Evolutionary conservation across 768 basidiomycete genomes (phyloP), one percentile per base, ranked within the genome.

Genomic region (Botryobasidium botryosum): DNA sequence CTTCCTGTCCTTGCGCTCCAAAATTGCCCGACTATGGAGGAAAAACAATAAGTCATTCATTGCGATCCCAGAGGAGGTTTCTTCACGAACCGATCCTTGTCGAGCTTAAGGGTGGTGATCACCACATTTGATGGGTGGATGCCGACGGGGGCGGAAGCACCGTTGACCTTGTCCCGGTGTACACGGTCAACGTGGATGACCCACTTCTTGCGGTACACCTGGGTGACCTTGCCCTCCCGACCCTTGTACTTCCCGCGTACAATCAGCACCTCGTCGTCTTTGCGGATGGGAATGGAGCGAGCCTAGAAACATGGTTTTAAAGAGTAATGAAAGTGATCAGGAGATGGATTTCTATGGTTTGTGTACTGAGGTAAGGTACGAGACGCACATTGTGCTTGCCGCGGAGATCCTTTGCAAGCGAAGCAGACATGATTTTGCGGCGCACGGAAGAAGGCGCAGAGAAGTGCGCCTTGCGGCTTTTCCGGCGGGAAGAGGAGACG

Each of bases 161-260:
- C 92, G 61, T 92, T 94, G 53, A 87, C 86, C 67, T 96, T 96
- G 71, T 99, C 92, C 54, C 88, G 77, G 64, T 83, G 79, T 45
- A 99, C 88, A 61, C 92, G 86, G 66, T 99, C 92, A 60, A 99
- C 84, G 67, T 96, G 81, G 64, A 99, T 82, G 45, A 96, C 86
- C 84, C 86, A 97, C 65, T 92, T 91, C 79, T 92, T 92, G 63
- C 91, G 83, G 74, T 91, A 92, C 52, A 96, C 91, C 66, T 90
- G 64, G 49, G 85, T 86, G 51, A 99, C 78, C 69, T 96, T 96
- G 58, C 92, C 92, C 72, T 99, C 92, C 60, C 90, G 77, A 42
- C 94, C 92, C 73, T 94, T 94, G 76, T 94, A 90, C 64, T 92
- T 91, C 46, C 92, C 92, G 52, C 92, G 75, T 49, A 96, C 85